A percentile compares a stretch with the other conserved stretches of the same genome.
Evolutionary conservation across 1,139 yeast genomes (phyloP).

Genomic region (Kurtzmaniella quercitrusa): DNA sequence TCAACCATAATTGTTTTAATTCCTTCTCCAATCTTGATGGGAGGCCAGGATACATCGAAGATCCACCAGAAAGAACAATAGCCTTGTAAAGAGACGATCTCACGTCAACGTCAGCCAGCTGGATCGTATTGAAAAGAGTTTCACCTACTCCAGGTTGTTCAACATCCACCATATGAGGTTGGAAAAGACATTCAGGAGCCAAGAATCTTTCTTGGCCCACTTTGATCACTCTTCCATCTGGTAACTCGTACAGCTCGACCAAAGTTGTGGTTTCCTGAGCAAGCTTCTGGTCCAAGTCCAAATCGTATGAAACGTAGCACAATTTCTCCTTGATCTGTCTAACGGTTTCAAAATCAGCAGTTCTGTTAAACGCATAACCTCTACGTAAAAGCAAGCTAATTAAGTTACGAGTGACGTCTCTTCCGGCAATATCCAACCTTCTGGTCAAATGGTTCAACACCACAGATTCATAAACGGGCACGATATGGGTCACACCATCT

Average conservation of each 20-base stretch:
- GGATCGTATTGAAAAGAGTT: conserved; percentile 83
- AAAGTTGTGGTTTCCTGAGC: conserved; percentile 92
- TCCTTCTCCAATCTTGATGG: conserved; percentile 96
- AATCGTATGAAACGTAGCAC: conserved; percentile 92
- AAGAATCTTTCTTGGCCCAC: conserved; percentile 95
- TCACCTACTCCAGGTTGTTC: conserved; percentile 98
- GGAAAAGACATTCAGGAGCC: conserved; percentile 98
- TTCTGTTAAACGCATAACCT: conserved; percentile 96
- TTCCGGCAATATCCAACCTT: conserved; percentile 94
- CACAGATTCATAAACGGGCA: conserved; percentile 95
- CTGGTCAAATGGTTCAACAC: conserved; percentile 90
- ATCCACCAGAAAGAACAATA: conserved; percentile 93
- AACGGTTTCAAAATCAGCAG: conserved; percentile 97
- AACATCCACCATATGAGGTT: conserved; percentile 93
- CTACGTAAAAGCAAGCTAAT: conserved; percentile 87
- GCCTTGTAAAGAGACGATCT: conserved; percentile 87
- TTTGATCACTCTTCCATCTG: conserved; percentile 92
- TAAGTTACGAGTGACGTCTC: conserved; percentile 94
- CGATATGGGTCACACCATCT: conserved; percentile 87
- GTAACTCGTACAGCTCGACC: conserved; percentile 87
- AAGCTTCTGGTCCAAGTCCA: conserved; percentile 80
- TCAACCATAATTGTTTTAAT: conserved; percentile 92
- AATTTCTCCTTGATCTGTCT: conserved; percentile 95
- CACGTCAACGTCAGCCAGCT: conserved; percentile 90
- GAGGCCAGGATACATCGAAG: conserved; percentile 97